These are phyloP conservation scores for Fragaria nilgerrensis DNA, from an alignment of 306 rosid genomes.

Conservation along the genomic window DNA sequence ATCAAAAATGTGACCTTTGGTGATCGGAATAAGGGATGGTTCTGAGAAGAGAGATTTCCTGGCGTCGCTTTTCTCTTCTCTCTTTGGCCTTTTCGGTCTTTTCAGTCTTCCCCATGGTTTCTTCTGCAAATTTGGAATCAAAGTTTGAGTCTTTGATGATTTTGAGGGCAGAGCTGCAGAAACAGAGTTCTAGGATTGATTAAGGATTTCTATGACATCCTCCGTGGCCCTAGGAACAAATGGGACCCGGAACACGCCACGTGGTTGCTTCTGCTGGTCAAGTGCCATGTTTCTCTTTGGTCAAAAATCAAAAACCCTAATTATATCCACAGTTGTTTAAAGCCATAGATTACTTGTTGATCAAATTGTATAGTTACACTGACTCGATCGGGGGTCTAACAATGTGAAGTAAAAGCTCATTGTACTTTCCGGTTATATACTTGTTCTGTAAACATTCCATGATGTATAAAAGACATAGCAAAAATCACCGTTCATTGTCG, in stretches of 20 bases:
- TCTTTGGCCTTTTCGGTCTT: constrained; percentile 72
- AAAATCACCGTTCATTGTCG: no score
- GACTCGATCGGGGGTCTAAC: no score
- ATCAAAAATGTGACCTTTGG: constrained; percentile 49
- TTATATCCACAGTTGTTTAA: neutral
- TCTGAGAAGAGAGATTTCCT: constrained; percentile 74
- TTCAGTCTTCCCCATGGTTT: constrained; percentile 64
- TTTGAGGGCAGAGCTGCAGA: neutral
- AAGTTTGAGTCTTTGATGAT: constrained; percentile 4
- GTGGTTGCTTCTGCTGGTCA: constrained; percentile 1
- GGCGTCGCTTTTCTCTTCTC: constrained; percentile 68
- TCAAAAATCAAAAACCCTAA: constrained; percentile 1
- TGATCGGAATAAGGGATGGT: constrained; percentile 95
- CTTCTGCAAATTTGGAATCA: neutral
- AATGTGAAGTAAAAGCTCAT: no score
- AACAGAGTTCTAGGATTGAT: neutral
- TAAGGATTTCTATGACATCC: neutral
- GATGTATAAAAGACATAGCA: no score
- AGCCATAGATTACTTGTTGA: neutral
- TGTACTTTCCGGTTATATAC: no score
- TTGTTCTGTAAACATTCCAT: no score
- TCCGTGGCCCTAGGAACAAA: constrained; percentile 11
- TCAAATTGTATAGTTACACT: no score
- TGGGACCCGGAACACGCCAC: neutral
- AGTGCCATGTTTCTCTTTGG: neutral